Evolutionary conservation across 257 asterid genomes (phyloP), one percentile per base, ranked within the genome.

Genomic region (Solanum sejunctum): DNA sequence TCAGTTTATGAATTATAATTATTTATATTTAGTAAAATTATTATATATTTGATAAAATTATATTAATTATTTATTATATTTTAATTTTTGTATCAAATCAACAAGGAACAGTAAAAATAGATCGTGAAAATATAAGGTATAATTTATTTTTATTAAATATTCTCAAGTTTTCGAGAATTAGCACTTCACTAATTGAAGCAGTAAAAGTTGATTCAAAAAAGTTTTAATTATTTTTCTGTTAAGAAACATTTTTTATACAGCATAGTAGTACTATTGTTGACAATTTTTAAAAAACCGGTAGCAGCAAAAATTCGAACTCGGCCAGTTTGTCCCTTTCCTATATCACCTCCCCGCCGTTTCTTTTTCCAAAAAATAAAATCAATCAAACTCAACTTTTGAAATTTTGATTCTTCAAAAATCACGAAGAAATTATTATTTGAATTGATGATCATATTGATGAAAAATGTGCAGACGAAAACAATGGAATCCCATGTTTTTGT

Each of bases 301-400:
- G 47, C 41, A n/a, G 81, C 80, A 60, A 60, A 60, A 90, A 86
- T 78, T 88, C 90, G 81, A 73, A 73, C 41, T 73, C 13, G 86
- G 82, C 89, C 90, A 82, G 84, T 79, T 88, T 88, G 63, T 52
- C 82, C 72, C 63, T 52, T 57, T 78, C 94, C 96, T 89, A 91
- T 87, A 90, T 92, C 92, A 85, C 39, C 97, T 92, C 95, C 92
- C 94, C 94, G 91, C 98, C 98, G 88, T 94, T 92, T 93, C 96
- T 91, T 89, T 91, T 71, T 41, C 88, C 86, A 75, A 60, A 60
- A 60, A n/a, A 10, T n/a, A 60, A n/a, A 70, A 39, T 70, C 41
- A 41, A 70, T 41, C 28, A 10, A 10, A 57, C 82, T 78, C 36
- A 85, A 23, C 16, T 63, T 32, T 51, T 78, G 8, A 64, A 54